These are phyloP conservation scores for Penicillium vulpinum DNA, from an alignment of 2,329 filamentous ascomycete species.

Conservation along the genomic window DNA sequence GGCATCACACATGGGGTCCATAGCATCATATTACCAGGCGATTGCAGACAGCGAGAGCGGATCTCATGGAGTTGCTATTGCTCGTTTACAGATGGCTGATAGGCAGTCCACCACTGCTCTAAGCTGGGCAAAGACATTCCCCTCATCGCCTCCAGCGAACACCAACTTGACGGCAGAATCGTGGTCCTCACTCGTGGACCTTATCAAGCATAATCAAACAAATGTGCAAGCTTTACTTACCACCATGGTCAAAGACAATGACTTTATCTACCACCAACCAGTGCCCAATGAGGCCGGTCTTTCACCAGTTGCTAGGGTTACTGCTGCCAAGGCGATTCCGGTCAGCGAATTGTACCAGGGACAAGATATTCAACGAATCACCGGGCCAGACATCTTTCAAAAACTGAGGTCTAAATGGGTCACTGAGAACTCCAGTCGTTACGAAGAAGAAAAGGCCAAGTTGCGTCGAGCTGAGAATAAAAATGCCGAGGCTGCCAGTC, in stretches of 20 bases:
- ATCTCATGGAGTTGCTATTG: conserved; percentile 80
- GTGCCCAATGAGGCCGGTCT: conserved; percentile 84
- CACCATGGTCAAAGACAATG: conserved; percentile 84
- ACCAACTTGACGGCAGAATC: conserved; percentile 84
- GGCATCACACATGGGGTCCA: conserved; percentile 75
- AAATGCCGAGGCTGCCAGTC: conserved; percentile 85
- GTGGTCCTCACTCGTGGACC: conserved; percentile 69
- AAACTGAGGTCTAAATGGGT: conserved; percentile 96
- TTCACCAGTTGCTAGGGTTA: conserved; percentile 80
- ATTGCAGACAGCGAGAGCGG: conserved; percentile 86
- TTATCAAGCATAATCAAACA: conserved; percentile 78
- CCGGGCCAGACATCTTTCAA: conserved; percentile 93
- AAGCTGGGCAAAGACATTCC: conserved; percentile 75
- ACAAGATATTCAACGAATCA: conserved; percentile 95
- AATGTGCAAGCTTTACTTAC: conserved; percentile 78
- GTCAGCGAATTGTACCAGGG: conserved; percentile 96
- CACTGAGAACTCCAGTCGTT: conserved; percentile 93
- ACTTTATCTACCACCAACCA: conserved; percentile 95
- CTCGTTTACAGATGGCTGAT: conserved; percentile 79
- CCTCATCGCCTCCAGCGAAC: conserved; percentile 72
- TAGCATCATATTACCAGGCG: conserved; percentile 92
- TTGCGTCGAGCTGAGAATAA: conserved; percentile 90
- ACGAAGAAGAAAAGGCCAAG: conserved; percentile 98
- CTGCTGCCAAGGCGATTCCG: conserved; percentile 93
- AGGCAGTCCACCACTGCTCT: conserved; percentile 74